phyloP scores from a whole-genome alignment of 1,284 basidiomycete genomes.

The Apiotrichum gamsii region DNA sequence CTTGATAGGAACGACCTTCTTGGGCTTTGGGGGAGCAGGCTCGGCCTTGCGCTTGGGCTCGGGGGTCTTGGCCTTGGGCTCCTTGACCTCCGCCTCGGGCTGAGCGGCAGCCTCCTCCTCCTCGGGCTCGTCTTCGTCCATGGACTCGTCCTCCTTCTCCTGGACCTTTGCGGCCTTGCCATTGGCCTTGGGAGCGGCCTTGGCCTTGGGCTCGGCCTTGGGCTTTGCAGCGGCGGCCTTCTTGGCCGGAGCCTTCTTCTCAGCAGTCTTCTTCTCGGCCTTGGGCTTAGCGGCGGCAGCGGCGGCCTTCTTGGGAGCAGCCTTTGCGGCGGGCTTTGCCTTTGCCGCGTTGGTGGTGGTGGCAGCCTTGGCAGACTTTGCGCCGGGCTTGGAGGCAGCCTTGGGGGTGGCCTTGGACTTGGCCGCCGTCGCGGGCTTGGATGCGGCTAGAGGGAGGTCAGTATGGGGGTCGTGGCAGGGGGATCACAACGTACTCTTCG shows the following conservation, averaged over 20 bases:
- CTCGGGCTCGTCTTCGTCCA: neutral
- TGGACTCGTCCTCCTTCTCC: slow-evolving; percentile 1
- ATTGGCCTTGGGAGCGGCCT: neutral
- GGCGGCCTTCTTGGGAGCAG: slow-evolving; percentile 1
- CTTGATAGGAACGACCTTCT: neutral
- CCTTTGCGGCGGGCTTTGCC: slow-evolving; percentile 9
- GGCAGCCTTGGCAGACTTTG: slow-evolving; percentile 6
- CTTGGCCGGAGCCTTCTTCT: neutral
- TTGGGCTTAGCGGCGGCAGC: neutral
- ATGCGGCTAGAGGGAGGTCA: neutral
- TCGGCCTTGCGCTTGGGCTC: slow-evolving; percentile 5
- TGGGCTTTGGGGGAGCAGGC: too few relatives aligned
- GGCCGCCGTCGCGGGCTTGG: slow-evolving; percentile 1
- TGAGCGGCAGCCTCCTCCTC: neutral
- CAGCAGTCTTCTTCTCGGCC: slow-evolving; percentile 1
- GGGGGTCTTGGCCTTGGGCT: slow-evolving; percentile 1
- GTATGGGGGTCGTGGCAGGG: too few relatives aligned
- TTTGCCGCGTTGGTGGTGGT: neutral
- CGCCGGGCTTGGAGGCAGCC: slow-evolving; percentile 13
- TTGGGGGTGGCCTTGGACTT: slow-evolving; percentile 12
- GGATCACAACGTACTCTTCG: neutral
- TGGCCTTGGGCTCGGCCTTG: neutral
- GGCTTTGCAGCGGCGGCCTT: slow-evolving; percentile 1
- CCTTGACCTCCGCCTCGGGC: neutral
- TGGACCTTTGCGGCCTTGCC: slow-evolving; percentile 1